Evolutionary conservation across 805 yeast species (phyloP).

Genomic region (Candida railenensis): DNA sequence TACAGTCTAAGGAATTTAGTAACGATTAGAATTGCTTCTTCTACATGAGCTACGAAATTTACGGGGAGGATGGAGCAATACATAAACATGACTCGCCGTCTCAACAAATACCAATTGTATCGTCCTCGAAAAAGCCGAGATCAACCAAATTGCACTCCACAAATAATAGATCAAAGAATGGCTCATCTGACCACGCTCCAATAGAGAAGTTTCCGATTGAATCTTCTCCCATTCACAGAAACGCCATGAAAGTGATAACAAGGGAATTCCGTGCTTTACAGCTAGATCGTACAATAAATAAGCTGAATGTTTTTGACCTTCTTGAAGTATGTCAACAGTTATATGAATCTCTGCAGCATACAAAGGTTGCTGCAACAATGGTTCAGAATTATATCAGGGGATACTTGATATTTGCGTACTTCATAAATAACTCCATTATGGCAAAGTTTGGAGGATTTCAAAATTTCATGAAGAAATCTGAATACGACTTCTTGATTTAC

Average conservation of each 20-base stretch:
- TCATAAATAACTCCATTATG: slow-evolving; percentile 42
- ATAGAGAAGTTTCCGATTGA: neutral
- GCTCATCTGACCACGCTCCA: neutral
- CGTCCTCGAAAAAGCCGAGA: too few relatives aligned
- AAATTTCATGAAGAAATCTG: slow-evolving; percentile 33
- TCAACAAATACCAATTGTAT: neutral
- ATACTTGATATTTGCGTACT: slow-evolving; percentile 41
- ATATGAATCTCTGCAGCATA: slow-evolving; percentile 29
- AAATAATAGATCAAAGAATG: too few relatives aligned
- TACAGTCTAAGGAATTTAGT: too few relatives aligned
- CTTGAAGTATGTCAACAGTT: slow-evolving; percentile 40
- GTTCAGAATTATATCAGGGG: slow-evolving; percentile 29
- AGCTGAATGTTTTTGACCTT: slow-evolving; percentile 31
- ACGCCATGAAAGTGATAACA: slow-evolving; percentile 19
- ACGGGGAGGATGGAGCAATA: neutral
- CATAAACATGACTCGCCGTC: neutral
- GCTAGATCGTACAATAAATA: slow-evolving; percentile 24
- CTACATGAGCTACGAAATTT: neutral
- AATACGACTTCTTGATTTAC: slow-evolving; percentile 41
- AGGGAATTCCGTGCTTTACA: slow-evolving; percentile 38
- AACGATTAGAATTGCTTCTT: too few relatives aligned
- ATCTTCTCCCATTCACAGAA: neutral
- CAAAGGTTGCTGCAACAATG: slow-evolving; percentile 2
- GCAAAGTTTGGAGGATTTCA: slow-evolving; percentile 43
- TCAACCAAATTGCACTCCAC: too few relatives aligned